phyloP scores from a whole-genome alignment of 176 grass and related monocot genomes.

The Secale cereale region DNA sequence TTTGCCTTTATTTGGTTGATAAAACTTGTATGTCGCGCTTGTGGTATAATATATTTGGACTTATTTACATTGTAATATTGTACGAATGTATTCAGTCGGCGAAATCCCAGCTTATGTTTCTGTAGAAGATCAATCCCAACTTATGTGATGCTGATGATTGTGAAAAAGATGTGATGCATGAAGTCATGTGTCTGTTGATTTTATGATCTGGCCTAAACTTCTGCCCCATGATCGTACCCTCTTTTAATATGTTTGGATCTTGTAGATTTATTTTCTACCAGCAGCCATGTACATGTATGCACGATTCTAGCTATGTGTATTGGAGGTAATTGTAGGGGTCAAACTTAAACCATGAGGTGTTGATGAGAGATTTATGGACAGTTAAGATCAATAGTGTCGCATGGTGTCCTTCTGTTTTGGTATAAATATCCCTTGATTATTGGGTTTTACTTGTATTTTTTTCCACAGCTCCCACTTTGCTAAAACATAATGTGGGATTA shows the following conservation, averaged over 20 bases:
- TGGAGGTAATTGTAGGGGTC: too few species aligned
- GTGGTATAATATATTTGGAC: neutral
- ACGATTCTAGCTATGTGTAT: too few species aligned
- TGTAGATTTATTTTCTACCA: too few species aligned
- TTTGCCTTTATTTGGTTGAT: neutral
- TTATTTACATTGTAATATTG: neutral
- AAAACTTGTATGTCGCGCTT: neutral
- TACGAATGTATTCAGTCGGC: neutral
- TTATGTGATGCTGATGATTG: neutral
- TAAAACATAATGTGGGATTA: neutral
- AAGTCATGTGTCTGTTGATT: conserved; percentile 5
- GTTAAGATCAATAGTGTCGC: neutral
- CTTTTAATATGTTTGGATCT: neutral
- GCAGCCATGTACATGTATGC: too few species aligned
- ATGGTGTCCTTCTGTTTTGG: neutral
- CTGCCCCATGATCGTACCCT: neutral
- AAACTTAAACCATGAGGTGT: too few species aligned
- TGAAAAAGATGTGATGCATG: neutral
- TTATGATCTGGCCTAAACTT: neutral
- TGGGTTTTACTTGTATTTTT: neutral
- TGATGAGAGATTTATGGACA: neutral
- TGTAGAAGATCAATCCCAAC: neutral
- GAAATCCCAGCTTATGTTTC: neutral
- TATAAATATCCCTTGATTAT: neutral
- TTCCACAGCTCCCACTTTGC: neutral